Evolutionary conservation across 768 basidiomycete species (phyloP).

Genomic region (Botryobasidium botryosum): DNA sequence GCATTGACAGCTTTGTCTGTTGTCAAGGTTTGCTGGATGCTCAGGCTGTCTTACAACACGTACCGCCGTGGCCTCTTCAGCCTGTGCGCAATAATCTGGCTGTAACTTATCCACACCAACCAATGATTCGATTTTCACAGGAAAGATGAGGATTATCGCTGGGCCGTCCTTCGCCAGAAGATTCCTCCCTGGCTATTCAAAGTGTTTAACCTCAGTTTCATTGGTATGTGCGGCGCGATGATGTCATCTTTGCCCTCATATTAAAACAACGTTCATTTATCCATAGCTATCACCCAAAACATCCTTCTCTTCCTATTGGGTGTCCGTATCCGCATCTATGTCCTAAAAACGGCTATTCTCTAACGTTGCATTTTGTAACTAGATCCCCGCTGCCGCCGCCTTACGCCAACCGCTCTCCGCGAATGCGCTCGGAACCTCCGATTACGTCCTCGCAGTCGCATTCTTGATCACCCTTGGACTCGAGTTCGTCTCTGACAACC

Average conservation of each 20-base stretch:
- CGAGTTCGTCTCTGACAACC: constrained; percentile 82
- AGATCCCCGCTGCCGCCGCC: constrained; percentile 39
- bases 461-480: constrained; percentile 41
- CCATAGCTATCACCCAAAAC: constrained; percentile 55
- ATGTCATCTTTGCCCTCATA: background rate
- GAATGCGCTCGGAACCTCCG: constrained; percentile 31
- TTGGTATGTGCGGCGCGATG: constrained; percentile 28
- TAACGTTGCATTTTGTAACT: too few relatives aligned
- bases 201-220: constrained; percentile 51
- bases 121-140: constrained; percentile 22
- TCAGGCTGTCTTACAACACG: constrained; percentile 61
- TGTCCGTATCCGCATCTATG: constrained; percentile 9
- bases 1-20: background rate
- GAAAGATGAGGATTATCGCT: constrained; percentile 83
- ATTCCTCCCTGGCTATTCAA: constrained; percentile 40
- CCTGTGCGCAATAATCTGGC: constrained; percentile 29
- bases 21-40: constrained; percentile 16
- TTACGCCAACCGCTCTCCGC: constrained; percentile 26
- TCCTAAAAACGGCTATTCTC: too few relatives aligned
- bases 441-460: constrained; percentile 40
- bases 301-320: constrained; percentile 58
- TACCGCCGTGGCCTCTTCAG: constrained; percentile 67
- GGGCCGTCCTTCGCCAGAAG: constrained; percentile 54
- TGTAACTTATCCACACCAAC: too few relatives aligned
- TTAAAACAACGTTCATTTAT: constrained; percentile 6